These are phyloP conservation scores for Phoma sp. DNA, from an alignment of 2,329 filamentous ascomycete genomes.

Conservation along the genomic window DNA sequence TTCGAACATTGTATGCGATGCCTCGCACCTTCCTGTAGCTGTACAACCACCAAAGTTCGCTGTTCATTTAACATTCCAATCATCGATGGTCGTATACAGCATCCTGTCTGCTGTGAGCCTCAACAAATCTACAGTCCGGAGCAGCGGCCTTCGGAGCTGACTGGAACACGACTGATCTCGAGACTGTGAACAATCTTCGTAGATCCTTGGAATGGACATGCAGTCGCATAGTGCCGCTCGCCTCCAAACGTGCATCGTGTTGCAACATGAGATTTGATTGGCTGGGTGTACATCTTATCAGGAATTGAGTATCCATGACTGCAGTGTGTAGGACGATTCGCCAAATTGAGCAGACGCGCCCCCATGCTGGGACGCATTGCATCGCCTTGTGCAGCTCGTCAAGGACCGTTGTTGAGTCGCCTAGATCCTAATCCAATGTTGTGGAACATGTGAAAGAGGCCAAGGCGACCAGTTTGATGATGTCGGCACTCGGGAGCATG, in stretches of 20 bases:
- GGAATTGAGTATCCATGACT: conserved; percentile 7
- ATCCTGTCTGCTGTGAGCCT: conserved; percentile 2
- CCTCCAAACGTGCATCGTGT: conserved; percentile 6
- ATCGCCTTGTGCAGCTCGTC: conserved; percentile 9
- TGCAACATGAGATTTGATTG: conserved; percentile 3
- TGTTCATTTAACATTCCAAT: conserved; percentile 7
- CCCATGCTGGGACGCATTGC: conserved; percentile 3
- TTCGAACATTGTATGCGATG: not conserved
- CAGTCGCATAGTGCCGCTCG: conserved; percentile 10
- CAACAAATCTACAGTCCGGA: conserved; percentile 3
- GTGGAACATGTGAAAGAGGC: conserved; percentile 15
- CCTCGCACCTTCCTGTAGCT: not conserved
- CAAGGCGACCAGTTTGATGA: conserved; percentile 3
- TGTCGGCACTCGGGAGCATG: conserved; percentile 11
- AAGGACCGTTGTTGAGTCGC: conserved; percentile 13
- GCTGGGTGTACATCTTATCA: conserved; percentile 9
- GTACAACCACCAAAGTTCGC: not conserved
- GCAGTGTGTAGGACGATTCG: not conserved
- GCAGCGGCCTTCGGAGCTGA: not conserved
- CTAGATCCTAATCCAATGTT: not conserved
- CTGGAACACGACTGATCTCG: not conserved
- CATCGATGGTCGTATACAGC: not conserved
- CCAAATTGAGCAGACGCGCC: conserved; percentile 4
- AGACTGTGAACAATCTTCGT: not conserved
- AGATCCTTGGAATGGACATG: conserved; percentile 1